Conservation (phyloP, 345 rosid genomes). For the Lepidium africanum region DNA sequence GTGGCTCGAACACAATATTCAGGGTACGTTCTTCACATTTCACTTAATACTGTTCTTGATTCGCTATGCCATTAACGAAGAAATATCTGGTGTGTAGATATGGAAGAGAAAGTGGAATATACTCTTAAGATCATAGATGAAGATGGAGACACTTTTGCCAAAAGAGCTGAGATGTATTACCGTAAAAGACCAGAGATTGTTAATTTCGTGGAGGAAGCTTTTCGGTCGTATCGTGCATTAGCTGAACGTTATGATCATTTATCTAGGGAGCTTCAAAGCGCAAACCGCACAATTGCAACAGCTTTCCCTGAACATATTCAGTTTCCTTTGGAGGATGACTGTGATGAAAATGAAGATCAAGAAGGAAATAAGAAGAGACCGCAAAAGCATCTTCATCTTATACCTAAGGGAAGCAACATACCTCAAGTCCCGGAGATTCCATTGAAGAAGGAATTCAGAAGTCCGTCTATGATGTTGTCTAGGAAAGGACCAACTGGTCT, state of each 20-base stretch:
- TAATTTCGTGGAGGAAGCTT: conserved; percentile 55
- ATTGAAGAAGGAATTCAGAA: conserved; percentile 41
- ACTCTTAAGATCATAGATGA: conserved; percentile 60
- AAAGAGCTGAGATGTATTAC: conserved; percentile 75
- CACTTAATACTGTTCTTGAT: neutral
- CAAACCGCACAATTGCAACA: conserved; percentile 67
- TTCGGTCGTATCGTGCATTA: conserved; percentile 57
- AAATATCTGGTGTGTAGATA: conserved; percentile 35
- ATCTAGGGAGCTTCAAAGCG: conserved; percentile 69
- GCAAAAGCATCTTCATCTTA: conserved; percentile 16
- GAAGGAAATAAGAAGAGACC: conserved; percentile 6
- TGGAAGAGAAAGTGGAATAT: conserved; percentile 54
- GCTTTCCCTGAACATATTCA: conserved; percentile 70
- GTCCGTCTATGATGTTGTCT: conserved; percentile 25
- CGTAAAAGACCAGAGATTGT: conserved; percentile 68
- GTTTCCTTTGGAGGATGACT: conserved; percentile 43
- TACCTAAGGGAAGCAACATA: conserved; percentile 24
- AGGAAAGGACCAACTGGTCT: conserved; percentile 35
- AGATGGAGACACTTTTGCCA: conserved; percentile 65
- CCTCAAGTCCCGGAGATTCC: conserved; percentile 44
- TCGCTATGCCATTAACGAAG: neutral
- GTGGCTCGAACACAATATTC: conserved; percentile 79
- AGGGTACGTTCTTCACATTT: conserved; percentile 34
- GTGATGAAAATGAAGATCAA: conserved; percentile 23
- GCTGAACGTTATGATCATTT: conserved; percentile 67